Evolutionary conservation across 1,139 yeast genomes (phyloP), one percentile per base, ranked within the genome.

Genomic region (Candida sanyaensis): DNA sequence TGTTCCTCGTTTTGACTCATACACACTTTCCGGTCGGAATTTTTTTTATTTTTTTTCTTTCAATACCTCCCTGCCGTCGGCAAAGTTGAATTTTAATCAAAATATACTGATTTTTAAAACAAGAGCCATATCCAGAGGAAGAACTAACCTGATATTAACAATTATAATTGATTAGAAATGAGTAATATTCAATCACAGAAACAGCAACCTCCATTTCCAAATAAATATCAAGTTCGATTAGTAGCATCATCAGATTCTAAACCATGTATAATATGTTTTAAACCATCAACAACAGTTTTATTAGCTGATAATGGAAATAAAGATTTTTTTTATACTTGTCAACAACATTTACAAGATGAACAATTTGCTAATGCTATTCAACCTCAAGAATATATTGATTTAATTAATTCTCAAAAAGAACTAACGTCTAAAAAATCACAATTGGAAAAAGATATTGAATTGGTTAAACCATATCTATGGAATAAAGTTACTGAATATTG

Each of bases 271-370:
- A 71, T 88, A 30, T 88, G 96, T 65, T 84, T 74, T 60, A 84
- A 83, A 54, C 89, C 93, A 1, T 70, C 89, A 0, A 55, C 73
- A 1, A 72, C 80, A 0, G 96, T 88, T 2, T 66, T 88, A 33
- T 75, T 85, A n/a, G 71, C 84, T 2, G 66, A 65, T n/a, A n/a
- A n/a, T 2, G 70, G 68, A 48, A 65, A 75, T 56, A 68, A 73
- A 3, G 93, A 87, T 61, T 86, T 83, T 72, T 84, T 88, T 61
- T 87, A 86, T 60, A 73, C 81, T 1, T 88, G 96, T 61, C 78
- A 75, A 26, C 56, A 72, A n/a, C 96, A 88, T 64, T 64, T 88
- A 42, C 65, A 63, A 13, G 95, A 88, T 58, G 64, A 73, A 1
- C 72, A 76, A n/a, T 87, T 87, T 64, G 90, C 88, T 3, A 63